Conservation (phyloP, 2,329 filamentous ascomycete genomes). For the Periconia macrospinosa region DNA sequence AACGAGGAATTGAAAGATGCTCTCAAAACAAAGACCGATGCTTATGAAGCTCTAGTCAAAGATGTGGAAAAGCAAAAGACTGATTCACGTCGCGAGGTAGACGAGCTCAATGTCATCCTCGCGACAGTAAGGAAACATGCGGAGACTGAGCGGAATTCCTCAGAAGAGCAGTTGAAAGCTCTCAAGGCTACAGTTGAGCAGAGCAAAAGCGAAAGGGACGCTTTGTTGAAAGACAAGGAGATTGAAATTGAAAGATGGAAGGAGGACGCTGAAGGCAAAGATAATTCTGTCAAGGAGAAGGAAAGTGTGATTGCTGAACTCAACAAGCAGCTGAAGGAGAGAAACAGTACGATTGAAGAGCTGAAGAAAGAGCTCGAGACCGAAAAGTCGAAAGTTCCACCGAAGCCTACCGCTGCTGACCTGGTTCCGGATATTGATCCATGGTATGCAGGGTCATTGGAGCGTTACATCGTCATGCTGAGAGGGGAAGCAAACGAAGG, state of each 20-base stretch:
- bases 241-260: constrained; percentile 33
- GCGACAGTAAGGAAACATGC: constrained; percentile 21
- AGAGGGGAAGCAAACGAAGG: constrained; percentile 51
- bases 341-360: constrained; percentile 12
- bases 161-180: constrained; percentile 23
- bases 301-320: constrained; percentile 26
- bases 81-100: constrained; percentile 10
- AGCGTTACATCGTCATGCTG: constrained; percentile 58
- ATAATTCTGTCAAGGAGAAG: constrained; percentile 32
- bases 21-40: constrained; percentile 34
- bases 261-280: constrained; percentile 38
- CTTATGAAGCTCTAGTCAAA: constrained; percentile 22
- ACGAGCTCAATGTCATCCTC: constrained; percentile 21
- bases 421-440: constrained; percentile 58
- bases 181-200: constrained; percentile 23
- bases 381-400: constrained; percentile 25
- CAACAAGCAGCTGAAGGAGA: constrained; percentile 22
- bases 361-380: constrained; percentile 24
- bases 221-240: constrained; percentile 29
- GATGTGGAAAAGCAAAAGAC: constrained; percentile 23
- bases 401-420: constrained; percentile 31
- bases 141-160: constrained; percentile 14
- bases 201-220: constrained; percentile 24
- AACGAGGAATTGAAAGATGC: constrained; percentile 20
- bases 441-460: constrained; percentile 59